Conservation (phyloP, 1,284 basidiomycete genomes). For the Volvariella volvacea region DNA sequence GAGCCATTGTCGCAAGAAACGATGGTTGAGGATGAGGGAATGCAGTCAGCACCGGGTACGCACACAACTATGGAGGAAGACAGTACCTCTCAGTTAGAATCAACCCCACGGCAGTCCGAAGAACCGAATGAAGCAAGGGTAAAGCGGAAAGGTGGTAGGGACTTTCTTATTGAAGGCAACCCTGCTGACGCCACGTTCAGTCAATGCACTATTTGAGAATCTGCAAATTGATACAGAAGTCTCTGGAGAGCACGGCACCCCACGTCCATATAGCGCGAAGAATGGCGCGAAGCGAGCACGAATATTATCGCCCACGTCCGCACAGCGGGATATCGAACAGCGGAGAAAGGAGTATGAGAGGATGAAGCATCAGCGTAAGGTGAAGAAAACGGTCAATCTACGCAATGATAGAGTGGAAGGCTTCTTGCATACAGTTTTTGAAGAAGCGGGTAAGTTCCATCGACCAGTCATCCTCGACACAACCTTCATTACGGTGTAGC, state of each 20-base stretch:
- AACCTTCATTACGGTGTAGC: neutral
- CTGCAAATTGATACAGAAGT: conserved; percentile 15
- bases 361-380: conserved; percentile 31
- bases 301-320: conserved; percentile 34
- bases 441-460: conserved; percentile 20
- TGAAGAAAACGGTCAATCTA: conserved; percentile 28
- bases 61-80: too few species aligned
- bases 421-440: conserved; percentile 34
- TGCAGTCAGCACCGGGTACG: too few species aligned
- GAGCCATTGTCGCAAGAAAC: too few species aligned
- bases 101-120: neutral
- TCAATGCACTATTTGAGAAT: conserved; percentile 23
- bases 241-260: conserved; percentile 22
- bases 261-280: conserved; percentile 22
- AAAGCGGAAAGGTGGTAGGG: conserved; percentile 44
- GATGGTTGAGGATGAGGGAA: too few species aligned
- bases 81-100: neutral
- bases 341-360: conserved; percentile 31
- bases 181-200: conserved; percentile 16
- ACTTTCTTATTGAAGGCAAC: neutral
- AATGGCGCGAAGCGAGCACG: conserved; percentile 40
- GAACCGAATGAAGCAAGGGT: conserved; percentile 16
- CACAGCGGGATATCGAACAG: conserved; percentile 29
- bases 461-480: neutral
- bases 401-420: conserved; percentile 28